Evolutionary conservation across 768 basidiomycete genomes (phyloP), one percentile per base, ranked within the genome.

Genomic region (Psilocybe subaeruginosa): DNA sequence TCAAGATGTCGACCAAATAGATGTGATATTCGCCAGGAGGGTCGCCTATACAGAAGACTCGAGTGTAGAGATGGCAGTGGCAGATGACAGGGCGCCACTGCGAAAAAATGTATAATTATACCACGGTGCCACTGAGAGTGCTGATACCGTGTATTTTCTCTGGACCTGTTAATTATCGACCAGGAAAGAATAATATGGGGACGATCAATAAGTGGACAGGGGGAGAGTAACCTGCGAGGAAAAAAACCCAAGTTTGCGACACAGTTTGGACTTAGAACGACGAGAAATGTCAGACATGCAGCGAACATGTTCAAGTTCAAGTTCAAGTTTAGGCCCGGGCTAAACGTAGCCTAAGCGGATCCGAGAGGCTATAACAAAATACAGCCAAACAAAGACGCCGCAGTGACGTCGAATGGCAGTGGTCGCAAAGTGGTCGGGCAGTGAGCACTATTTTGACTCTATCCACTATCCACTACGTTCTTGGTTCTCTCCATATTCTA

Each of bases 211-310:
- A 45, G 56, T 48, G 37, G 45, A 35, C 59, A 47, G 52, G 17
- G n/a, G 23, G 54, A 52, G 23, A 45, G 33, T 5, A 61, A 29
- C 16, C 45, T 61, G 35, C 60, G 39, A 56, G 29, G 9, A 17
- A 56, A 29, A 16, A 12, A 30, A 41, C 19, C 53, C 53, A 23
- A 33, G 45, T 33, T 47, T 39, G n/a, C 17, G 31, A 61, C n/a
- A 37, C 31, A 61, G 47, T 52, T 60, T 43, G 65, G 65, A 66
- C 43, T 66, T 66, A 59, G 65, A 63, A 61, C 59, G 54, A 55
- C 49, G 41, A 58, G 47, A 61, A 47, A 55, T 60, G 63, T 64
- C 59, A 51, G 52, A 47, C 19, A 57, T 23, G 19, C 31, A 27
- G 33, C 16, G 31, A 31, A 35, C 33, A 35, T 35, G 33, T 35